Base-by-base conservation (phyloP, 371 early-diverging fungal genomes). In the Syncephalastrum racemosum region DNA sequence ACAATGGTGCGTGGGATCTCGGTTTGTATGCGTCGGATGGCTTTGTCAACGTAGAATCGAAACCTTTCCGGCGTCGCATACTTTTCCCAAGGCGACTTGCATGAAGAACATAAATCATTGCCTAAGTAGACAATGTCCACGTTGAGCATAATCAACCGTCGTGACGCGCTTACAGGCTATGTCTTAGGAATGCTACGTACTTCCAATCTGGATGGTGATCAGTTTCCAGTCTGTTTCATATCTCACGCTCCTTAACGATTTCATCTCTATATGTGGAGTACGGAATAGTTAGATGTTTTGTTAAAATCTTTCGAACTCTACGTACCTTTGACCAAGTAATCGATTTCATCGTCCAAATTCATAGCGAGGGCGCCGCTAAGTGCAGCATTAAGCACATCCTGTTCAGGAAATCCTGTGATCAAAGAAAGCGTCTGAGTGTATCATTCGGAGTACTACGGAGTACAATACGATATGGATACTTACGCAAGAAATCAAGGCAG, bases 281-380 rank as follows among this genome's bases (percentile, higher is more conserved):
- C 4, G 25, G 25, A n/a, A n/a, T n/a, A n/a, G n/a, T n/a, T n/a
- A n/a, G n/a, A n/a, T n/a, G n/a, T n/a, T n/a, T n/a, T n/a, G n/a
- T n/a, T n/a, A n/a, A 25, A 25, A 25, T 2, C 25, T 5, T 4
- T 31, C 12, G 10, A 10, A 2, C 8, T 12, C 36, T 31, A 31
- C 36, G 10, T 65, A 71, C 69, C 51, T 27, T 40, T 16, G 23
- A 72, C 53, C n/a, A 77, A 51, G 57, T 77, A 74, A 16, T 64
- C 52, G 2, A 73, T n/a, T 53, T 76, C 63, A 41, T 58, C 47
- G 4, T 68, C 56, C 23, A 76, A 60, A 20, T 73, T 70, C 23
- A 31, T 51, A 1, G 67, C 68, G 49, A 70, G 42, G 4, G 67
- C 67, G n/a, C 71, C 77, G 43, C 71, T 68, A 31, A 67, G 67